Conservation (phyloP, 345 rosid species). For the Populus simonii region DNA sequence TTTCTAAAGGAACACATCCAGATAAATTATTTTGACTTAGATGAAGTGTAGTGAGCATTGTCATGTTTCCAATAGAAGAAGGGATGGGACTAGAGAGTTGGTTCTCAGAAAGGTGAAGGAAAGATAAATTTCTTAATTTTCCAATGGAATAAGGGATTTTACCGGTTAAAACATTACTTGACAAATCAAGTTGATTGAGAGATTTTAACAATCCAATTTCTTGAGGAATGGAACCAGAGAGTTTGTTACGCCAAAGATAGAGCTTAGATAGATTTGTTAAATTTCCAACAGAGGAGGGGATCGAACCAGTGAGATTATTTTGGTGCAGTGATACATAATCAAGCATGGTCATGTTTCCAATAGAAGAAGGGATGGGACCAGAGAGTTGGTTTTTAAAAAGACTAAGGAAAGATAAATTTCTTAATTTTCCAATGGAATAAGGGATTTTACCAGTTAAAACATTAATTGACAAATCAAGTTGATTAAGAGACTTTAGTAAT, state of each 20-base stretch:
- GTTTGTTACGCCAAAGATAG: no score
- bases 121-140: background rate
- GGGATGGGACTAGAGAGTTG: no score
- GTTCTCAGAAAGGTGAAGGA: no score
- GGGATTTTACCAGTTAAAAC: background rate
- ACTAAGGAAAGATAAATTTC: no score
- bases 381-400: no score
- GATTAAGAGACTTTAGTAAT: background rate
- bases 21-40: background rate
- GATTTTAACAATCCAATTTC: background rate
- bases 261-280: no score
- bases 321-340: no score
- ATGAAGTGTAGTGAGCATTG: rapidly evolving
- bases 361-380: no score
- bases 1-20: background rate
- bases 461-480: background rate
- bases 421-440: background rate
- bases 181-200: background rate
- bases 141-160: background rate
- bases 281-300: no score
- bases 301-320: no score
- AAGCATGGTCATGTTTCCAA: background rate
- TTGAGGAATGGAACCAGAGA: background rate
- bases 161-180: background rate
- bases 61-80: background rate